Conservation (phyloP, 495 filamentous ascomycete genomes). For the Aspergillus incahuasiensis region DNA sequence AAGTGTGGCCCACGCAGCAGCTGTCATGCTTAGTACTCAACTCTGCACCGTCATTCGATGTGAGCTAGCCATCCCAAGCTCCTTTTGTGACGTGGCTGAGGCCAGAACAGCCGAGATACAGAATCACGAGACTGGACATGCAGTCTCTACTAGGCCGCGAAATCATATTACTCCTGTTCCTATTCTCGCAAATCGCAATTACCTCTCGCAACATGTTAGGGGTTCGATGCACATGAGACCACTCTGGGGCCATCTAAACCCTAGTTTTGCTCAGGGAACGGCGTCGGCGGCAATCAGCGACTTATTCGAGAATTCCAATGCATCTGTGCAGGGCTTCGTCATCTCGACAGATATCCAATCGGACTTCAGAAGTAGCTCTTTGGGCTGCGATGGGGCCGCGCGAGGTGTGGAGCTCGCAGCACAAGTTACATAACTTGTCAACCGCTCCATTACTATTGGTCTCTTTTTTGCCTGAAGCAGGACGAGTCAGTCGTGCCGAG, state of each 20-base stretch:
- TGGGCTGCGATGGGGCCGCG: slow-evolving; percentile 6
- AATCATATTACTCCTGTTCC: not conserved
- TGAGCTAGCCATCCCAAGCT: not conserved
- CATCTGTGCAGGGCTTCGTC: slow-evolving; percentile 1
- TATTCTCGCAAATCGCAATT: not conserved
- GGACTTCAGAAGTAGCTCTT: slow-evolving; percentile 9
- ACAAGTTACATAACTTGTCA: not conserved
- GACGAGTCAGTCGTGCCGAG: not conserved
- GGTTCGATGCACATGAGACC: not conserved
- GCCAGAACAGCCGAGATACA: not conserved
- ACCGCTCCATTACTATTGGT: slow-evolving; percentile 2
- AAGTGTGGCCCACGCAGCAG: slow-evolving; percentile 11
- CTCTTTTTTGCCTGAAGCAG: not conserved
- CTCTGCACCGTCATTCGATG: slow-evolving; percentile 10
- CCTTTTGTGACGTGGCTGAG: slow-evolving; percentile 10
- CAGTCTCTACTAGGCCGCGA: not conserved
- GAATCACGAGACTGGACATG: not conserved
- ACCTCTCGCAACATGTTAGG: not conserved
- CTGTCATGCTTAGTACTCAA: slow-evolving; percentile 6
- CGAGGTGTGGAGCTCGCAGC: not conserved
- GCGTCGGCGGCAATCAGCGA: not conserved
- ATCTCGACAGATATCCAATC: slow-evolving; percentile 6
- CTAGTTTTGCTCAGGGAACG: not conserved
- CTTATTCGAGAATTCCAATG: not conserved
- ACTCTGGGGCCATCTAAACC: not conserved